Base-by-base conservation (phyloP, 1,284 basidiomycete genomes). In the Vanrija humicola region DNA sequence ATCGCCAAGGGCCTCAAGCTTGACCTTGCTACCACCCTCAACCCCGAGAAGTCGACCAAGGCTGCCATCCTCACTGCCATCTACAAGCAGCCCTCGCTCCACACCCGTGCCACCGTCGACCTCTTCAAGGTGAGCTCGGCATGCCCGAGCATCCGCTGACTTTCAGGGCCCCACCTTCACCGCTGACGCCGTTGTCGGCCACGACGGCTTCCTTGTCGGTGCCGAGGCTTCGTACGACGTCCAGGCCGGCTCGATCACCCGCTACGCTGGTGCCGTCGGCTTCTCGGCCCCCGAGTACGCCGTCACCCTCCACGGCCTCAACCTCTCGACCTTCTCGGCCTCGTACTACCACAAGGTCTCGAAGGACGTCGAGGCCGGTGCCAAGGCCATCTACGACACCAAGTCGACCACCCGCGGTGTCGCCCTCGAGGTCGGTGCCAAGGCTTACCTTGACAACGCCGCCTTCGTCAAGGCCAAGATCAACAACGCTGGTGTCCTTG, bases 391-490 rank as follows among this genome's bases (percentile, higher is more conserved):
- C 76, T 98, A 96, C 79, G 93, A 98, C 82, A 85, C 88, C 78
- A 95, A 96, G 82, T 83, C 87, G 56, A 88, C 90, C 67, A 85
- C 89, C 65, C 85, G 86, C 64, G 87, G 87, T 78, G 90, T 98
- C 75, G 85, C 84, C 63, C 85, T 98, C 71, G 95, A 98, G 81
- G 93, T 98, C 64, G 95, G 95, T 74, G 86, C 90, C 74, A 98
- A 98, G 84, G 86, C 88, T 58, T 80, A 80, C 77, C 75, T 80
- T 55, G 92, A 96, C 81, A 79, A 83, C 54, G 86, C 91, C 67
- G 88, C 92, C 21, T 96, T 91, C 73, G 83, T 96, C 81, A 96
- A 99, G 85, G 90, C 92, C 70, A 98, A 98, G 86, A 95, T 98
- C 81, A 97, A 96, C 86, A 95, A 95, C 82, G 78, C 86, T 64